These are phyloP conservation scores for Solanum clarkiae DNA, from an alignment of 257 asterid genomes.

Conservation along the genomic window DNA sequence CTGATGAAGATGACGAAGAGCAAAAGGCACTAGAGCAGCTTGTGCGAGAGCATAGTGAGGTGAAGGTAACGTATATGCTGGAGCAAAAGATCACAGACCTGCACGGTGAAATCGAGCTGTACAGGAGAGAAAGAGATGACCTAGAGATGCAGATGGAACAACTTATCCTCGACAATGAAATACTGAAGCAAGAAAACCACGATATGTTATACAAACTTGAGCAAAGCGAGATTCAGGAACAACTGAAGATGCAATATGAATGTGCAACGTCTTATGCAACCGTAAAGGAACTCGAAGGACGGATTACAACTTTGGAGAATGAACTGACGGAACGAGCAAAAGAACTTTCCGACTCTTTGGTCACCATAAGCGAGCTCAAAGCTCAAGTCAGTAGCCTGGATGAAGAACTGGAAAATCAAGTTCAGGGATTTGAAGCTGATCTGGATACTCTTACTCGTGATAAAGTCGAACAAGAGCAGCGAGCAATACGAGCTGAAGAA, in stretches of 20 bases:
- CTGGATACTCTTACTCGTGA: constrained; percentile 46
- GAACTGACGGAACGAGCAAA: constrained; percentile 37
- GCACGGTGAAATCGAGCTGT: constrained; percentile 56
- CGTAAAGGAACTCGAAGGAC: not conserved
- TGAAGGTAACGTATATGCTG: constrained; percentile 45
- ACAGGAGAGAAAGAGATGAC: constrained; percentile 68
- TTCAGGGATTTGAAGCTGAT: constrained; percentile 66
- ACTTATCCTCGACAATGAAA: constrained; percentile 90
- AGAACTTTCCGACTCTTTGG: constrained; percentile 34
- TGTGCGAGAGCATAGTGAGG: constrained; percentile 55
- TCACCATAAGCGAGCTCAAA: constrained; percentile 43
- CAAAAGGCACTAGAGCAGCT: constrained; percentile 76
- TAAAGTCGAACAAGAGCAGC: constrained; percentile 78
- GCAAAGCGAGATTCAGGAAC: constrained; percentile 83
- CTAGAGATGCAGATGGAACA: constrained; percentile 93
- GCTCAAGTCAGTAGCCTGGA: constrained; percentile 51
- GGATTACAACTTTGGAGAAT: constrained; percentile 6
- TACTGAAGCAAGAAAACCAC: constrained; percentile 88
- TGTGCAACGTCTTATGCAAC: constrained; percentile 47
- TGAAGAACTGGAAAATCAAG: constrained; percentile 71
- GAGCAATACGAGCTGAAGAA: constrained; percentile 93
- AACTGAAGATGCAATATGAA: constrained; percentile 79
- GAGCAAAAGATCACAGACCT: constrained; percentile 73
- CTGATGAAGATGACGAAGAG: constrained; percentile 49
- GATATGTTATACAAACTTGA: constrained; percentile 63